A percentile compares a stretch with the other conserved stretches of the same genome.
Conservation (phyloP, 768 basidiomycete species). For the Leucocoprinus sp. region DNA sequence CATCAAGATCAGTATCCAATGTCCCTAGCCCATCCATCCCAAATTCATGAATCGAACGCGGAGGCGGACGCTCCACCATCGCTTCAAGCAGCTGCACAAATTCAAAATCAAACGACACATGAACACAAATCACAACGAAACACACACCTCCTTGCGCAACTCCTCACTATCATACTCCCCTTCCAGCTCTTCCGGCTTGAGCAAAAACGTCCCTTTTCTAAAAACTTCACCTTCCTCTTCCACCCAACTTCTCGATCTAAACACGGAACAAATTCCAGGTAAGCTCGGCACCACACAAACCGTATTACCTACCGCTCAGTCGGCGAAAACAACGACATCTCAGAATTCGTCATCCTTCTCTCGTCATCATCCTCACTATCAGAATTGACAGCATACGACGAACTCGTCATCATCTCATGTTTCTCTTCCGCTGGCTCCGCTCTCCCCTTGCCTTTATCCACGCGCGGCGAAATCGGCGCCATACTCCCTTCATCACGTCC, state of each 20-base stretch:
- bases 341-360: slow-evolving; percentile 24
- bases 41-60: slow-evolving; percentile 63
- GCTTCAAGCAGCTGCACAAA: slow-evolving; percentile 82
- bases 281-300: background rate
- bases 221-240: slow-evolving; percentile 97
- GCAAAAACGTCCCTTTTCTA: slow-evolving; percentile 75
- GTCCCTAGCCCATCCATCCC: slow-evolving; percentile 30
- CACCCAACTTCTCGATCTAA: slow-evolving; percentile 71
- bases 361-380: slow-evolving; percentile 48
- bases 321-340: slow-evolving; percentile 33
- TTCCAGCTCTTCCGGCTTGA: slow-evolving; percentile 83
- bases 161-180: slow-evolving; percentile 87
- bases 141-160: slow-evolving; percentile 61
- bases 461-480: slow-evolving; percentile 47
- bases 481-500: slow-evolving; percentile 24
- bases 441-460: slow-evolving; percentile 75
- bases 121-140: slow-evolving; percentile 4
- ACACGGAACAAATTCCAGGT: background rate
- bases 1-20: slow-evolving; percentile 12
- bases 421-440: slow-evolving; percentile 63
- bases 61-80: slow-evolving; percentile 79
- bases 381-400: slow-evolving; percentile 44
- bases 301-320: slow-evolving; percentile 48
- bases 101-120: too few species aligned
- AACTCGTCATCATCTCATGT: slow-evolving; percentile 64